Base-by-base conservation (phyloP, 2,329 filamentous ascomycete genomes). In the Phyllosticta citriasiana region DNA sequence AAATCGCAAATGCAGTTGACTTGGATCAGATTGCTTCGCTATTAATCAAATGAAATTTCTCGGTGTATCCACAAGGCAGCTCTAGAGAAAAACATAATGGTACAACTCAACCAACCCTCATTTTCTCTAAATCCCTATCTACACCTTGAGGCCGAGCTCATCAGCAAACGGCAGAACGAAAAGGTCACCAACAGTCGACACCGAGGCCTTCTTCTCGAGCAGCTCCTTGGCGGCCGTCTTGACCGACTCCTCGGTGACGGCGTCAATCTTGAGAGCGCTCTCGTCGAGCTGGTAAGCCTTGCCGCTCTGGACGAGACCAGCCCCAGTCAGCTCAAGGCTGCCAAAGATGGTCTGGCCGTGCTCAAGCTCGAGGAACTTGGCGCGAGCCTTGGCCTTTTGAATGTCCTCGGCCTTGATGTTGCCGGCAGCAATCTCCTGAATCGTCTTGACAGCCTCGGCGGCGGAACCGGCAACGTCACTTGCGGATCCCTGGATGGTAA, bases 131-230 rank as follows among this genome's bases (percentile, higher is more conserved):
- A 47, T 47, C 40, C 40, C 14, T 77, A 78, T 84, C 84, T 95
- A 99, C 84, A 96, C 91, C 76, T 87, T 90, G 73, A 99, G 84
- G 69, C 93, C 95, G 75, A 99, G 82, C 74, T 99, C 94, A 78
- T 92, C 89, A 67, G 91, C 94, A 74, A 88, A 99, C 62, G 94
- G 94, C 73, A 99, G 85, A 70, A 88, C 83, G 77, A 90, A 88
- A 69, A 99, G 83, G 75, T 99, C 94, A 76, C 94, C 94, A 65
- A 97, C 91, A 63, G 90, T 83, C 65, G 91, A 88, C 65, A 97
- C 89, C 59, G 90, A 88, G 57, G 93, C 92, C 83, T 92, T 97
- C 77, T 85, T 86, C 67, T 92, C 88, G 66, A 97, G 81, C 68
- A 97, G 83, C 72, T 87, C 81, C 82, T 96, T 95, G 72, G 92